phyloP scores from a whole-genome alignment of 345 rosid species.

The Balakata baccata region DNA sequence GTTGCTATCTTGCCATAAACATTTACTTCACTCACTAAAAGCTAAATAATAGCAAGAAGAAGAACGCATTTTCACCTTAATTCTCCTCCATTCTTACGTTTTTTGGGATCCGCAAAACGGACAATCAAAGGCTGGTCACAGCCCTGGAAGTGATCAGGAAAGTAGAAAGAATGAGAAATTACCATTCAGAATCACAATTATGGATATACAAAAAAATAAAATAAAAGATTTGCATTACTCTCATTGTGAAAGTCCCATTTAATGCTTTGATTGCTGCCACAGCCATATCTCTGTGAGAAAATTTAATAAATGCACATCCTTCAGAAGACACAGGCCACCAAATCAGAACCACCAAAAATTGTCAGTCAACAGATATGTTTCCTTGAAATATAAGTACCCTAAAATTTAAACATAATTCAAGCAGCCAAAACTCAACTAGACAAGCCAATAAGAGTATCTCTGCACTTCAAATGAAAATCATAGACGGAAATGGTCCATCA shows the following conservation, averaged over 20 bases:
- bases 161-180: slow-evolving; percentile 9
- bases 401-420: not conserved
- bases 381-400: not conserved
- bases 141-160: slow-evolving; percentile 47
- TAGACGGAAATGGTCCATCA: not conserved
- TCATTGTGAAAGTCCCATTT: slow-evolving; percentile 67
- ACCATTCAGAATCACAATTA: slow-evolving; percentile 18
- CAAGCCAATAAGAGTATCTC: not conserved
- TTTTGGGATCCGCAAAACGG: slow-evolving; percentile 79
- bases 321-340: slow-evolving; percentile 29
- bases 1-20: slow-evolving; percentile 2
- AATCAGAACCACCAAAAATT: slow-evolving; percentile 23
- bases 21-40: slow-evolving; percentile 2
- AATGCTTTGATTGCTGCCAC: slow-evolving; percentile 74
- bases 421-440: not conserved
- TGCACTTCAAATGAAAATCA: not conserved
- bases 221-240: slow-evolving; percentile 43
- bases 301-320: slow-evolving; percentile 85
- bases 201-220: slow-evolving; percentile 3
- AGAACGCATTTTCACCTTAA: slow-evolving; percentile 42
- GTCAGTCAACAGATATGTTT: not conserved
- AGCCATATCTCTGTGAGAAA: slow-evolving; percentile 72
- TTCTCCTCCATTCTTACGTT: slow-evolving; percentile 53
- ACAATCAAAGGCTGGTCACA: slow-evolving; percentile 76
- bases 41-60: slow-evolving; percentile 1